Evolutionary conservation across 495 filamentous ascomycete genomes (phyloP).

Genomic region (Platismatia glauca): DNA sequence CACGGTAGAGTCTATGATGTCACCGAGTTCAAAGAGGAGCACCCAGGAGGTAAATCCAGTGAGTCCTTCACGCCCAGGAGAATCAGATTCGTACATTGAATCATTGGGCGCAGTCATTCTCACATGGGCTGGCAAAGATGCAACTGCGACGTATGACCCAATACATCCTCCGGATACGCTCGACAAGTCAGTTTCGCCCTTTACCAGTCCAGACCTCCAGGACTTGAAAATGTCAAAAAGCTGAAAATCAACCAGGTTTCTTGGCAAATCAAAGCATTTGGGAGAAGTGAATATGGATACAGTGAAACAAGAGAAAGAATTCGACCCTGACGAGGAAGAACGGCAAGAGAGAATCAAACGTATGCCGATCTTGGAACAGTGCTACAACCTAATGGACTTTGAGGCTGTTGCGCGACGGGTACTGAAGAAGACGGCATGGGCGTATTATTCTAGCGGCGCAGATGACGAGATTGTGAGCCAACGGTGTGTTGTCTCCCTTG

Average conservation of each 20-base stretch:
- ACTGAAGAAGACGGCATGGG: slow-evolving; percentile 95
- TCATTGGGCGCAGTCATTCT: slow-evolving; percentile 43
- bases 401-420: slow-evolving; percentile 77
- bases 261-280: slow-evolving; percentile 73
- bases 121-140: slow-evolving; percentile 77
- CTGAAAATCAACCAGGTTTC: slow-evolving; percentile 6
- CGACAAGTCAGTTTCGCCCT: slow-evolving; percentile 52
- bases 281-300: slow-evolving; percentile 85
- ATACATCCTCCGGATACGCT: slow-evolving; percentile 82
- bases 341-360: slow-evolving; percentile 63
- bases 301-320: slow-evolving; percentile 61
- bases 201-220: background rate
- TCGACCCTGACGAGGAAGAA: slow-evolving; percentile 67
- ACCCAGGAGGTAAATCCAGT: slow-evolving; percentile 72
- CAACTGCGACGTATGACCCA: slow-evolving; percentile 84
- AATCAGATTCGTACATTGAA: background rate
- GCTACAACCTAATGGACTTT: slow-evolving; percentile 93
- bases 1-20: slow-evolving; percentile 91
- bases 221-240: background rate
- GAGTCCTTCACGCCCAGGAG: background rate
- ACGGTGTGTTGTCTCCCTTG: background rate
- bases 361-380: slow-evolving; percentile 79
- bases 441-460: slow-evolving; percentile 89
- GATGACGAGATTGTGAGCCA: slow-evolving; percentile 91
- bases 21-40: slow-evolving; percentile 83